These are phyloP conservation scores for Beauveria sp. DNA, from an alignment of 2,329 filamentous ascomycete genomes.

Conservation along the genomic window DNA sequence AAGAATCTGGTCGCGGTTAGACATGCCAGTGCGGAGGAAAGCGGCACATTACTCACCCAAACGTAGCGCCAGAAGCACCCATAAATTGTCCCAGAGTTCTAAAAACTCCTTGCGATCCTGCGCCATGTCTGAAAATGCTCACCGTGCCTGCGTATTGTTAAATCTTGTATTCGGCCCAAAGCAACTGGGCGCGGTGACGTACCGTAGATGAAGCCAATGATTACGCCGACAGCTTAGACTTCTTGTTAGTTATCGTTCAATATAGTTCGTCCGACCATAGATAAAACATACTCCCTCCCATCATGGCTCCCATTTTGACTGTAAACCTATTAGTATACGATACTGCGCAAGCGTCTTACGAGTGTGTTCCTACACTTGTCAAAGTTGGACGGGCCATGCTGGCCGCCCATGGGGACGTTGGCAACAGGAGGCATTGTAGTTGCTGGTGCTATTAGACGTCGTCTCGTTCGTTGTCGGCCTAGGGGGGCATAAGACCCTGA, in stretches of 20 bases:
- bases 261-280: neutral
- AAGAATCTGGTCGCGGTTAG: constrained; percentile 58
- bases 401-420: constrained; percentile 29
- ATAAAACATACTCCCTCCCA: constrained; percentile 80
- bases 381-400: constrained; percentile 42
- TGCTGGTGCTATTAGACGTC: neutral
- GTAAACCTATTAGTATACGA: constrained; percentile 17
- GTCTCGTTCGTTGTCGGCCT: neutral
- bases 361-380: constrained; percentile 42
- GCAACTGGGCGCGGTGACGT: constrained; percentile 20
- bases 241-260: constrained; percentile 22
- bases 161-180: constrained; percentile 6
- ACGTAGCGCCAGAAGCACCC: constrained; percentile 88
- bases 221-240: constrained; percentile 74
- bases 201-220: constrained; percentile 99
- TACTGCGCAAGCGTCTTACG: neutral
- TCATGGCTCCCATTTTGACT: constrained; percentile 99
- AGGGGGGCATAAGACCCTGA: neutral
- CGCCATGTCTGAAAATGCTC: constrained; percentile 92
- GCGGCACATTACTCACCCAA: constrained; percentile 58
- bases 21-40: neutral
- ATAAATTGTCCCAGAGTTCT: constrained; percentile 94
- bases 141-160: constrained; percentile 58
- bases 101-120: constrained; percentile 88
- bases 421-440: constrained; percentile 34